Percentiles rank a stretch among this genome's conserved stretches.
phyloP scores from a whole-genome alignment of 192 early-diverging fungal species.

The Geosiphon pyriformis region DNA sequence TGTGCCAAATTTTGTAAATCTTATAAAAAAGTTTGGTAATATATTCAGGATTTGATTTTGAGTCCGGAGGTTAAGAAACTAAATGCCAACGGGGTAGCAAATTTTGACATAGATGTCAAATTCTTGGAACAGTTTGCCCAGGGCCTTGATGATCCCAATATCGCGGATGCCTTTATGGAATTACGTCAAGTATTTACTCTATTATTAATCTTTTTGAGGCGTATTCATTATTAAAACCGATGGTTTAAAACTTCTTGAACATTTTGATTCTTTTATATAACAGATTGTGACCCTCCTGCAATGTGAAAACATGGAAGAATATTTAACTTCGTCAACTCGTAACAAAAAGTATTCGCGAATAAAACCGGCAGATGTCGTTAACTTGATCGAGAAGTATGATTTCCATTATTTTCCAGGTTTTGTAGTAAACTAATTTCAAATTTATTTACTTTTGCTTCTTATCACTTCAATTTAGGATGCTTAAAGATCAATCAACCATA shows the following conservation, averaged over 20 bases:
- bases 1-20: background rate
- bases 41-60: constrained; percentile 48
- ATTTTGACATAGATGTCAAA: constrained; percentile 62
- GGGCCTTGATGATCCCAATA: constrained; percentile 58
- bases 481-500: constrained; percentile 1
- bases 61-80: constrained; percentile 55
- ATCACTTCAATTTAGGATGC: background rate
- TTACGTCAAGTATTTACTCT: constrained; percentile 53
- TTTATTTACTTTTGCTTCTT: background rate
- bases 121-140: constrained; percentile 71
- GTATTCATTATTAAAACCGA: background rate
- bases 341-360: constrained; percentile 62
- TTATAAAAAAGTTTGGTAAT: background rate
- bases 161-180: constrained; percentile 63
- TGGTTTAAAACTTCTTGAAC: background rate
- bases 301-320: constrained; percentile 76
- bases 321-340: constrained; percentile 55
- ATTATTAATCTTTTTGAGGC: background rate
- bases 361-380: constrained; percentile 53
- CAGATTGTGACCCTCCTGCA: constrained; percentile 60
- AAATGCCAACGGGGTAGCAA: constrained; percentile 50
- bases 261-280: background rate
- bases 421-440: background rate
- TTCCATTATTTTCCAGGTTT: background rate
- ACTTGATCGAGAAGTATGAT: constrained; percentile 80